Percentiles rank a stretch among this genome's conserved stretches.
These are phyloP conservation scores for Isabelozyma rhagii DNA, from an alignment of 805 yeast genomes.

Conservation along the genomic window DNA sequence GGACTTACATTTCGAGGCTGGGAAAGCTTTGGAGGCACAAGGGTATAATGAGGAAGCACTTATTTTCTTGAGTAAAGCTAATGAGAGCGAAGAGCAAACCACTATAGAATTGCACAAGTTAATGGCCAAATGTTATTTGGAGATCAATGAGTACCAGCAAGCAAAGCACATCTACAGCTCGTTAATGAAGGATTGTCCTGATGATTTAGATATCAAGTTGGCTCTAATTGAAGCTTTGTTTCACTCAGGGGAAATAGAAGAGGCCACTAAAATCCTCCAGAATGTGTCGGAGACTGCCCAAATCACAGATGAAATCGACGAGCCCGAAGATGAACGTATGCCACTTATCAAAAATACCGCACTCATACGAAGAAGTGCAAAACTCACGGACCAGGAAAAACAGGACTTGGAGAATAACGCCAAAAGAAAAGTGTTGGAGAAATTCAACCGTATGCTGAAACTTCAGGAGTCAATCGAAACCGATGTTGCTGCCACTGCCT, in stretches of 20 bases:
- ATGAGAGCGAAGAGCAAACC: conserved; percentile 50
- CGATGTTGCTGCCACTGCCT: conserved; percentile 67
- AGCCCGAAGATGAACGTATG: conserved; percentile 6
- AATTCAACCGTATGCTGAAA: conserved; percentile 51
- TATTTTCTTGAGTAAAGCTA: conserved; percentile 55
- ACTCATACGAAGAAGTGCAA: conserved; percentile 10
- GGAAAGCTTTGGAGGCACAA: conserved; percentile 63
- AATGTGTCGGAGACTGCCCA: conserved; percentile 37
- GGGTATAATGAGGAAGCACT: conserved; percentile 77
- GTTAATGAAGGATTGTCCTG: conserved; percentile 54
- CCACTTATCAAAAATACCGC: conserved; percentile 12
- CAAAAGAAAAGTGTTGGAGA: conserved; percentile 53
- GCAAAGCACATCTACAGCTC: conserved; percentile 60
- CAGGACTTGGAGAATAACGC: conserved; percentile 56
- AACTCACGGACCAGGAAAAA: conserved; percentile 44
- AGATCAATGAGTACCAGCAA: conserved; percentile 61
- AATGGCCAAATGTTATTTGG: conserved; percentile 75
- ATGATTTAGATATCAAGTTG: conserved; percentile 68
- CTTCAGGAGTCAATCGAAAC: conserved; percentile 36
- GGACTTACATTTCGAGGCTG: conserved; percentile 78
- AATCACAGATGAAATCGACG: background rate
- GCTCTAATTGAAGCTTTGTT: conserved; percentile 81
- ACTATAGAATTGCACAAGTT: conserved; percentile 52
- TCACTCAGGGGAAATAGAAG: conserved; percentile 56
- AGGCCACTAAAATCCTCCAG: conserved; percentile 51